A percentile compares a stretch with the other conserved stretches of the same genome.
phyloP scores from a whole-genome alignment of 768 basidiomycete genomes.

The Lentinula guzmanii region DNA sequence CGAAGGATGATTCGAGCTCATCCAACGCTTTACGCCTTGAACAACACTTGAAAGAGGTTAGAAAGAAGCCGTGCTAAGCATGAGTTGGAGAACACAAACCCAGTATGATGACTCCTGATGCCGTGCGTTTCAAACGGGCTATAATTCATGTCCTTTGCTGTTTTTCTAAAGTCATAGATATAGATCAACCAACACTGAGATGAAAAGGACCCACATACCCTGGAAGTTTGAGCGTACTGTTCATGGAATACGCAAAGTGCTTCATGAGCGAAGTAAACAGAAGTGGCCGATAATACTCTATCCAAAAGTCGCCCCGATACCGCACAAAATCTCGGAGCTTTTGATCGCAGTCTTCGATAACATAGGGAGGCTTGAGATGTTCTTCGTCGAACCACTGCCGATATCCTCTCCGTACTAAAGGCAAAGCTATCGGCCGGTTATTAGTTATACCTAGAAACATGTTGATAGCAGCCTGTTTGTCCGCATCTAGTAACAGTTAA shows the following conservation, averaged over 20 bases:
- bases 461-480: conserved; percentile 96
- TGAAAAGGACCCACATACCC: conserved; percentile 42
- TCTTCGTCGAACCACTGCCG: conserved; percentile 79
- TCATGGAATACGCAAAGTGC: conserved; percentile 92
- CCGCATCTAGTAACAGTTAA: conserved; percentile 57
- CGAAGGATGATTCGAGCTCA: conserved; percentile 45
- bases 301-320: conserved; percentile 71
- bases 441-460: conserved; percentile 84
- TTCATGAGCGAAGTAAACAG: conserved; percentile 81
- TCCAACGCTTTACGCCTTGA: conserved; percentile 76
- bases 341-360: conserved; percentile 55
- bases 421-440: conserved; percentile 41
- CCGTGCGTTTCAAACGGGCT: conserved; percentile 74
- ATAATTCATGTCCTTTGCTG: conserved; percentile 55
- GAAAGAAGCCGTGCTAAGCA: background rate
- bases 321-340: conserved; percentile 58
- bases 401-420: conserved; percentile 65
- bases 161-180: conserved; percentile 44
- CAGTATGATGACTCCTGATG: conserved; percentile 28
- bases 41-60: conserved; percentile 45
- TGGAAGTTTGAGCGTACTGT: conserved; percentile 77
- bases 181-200: background rate
- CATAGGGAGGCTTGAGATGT: conserved; percentile 64
- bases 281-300: conserved; percentile 82
- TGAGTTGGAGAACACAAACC: conserved; percentile 14